A percentile compares a stretch with the other conserved stretches of the same genome.
phyloP scores from a whole-genome alignment of 2,329 filamentous ascomycete species.

The Westerdykella sp. region DNA sequence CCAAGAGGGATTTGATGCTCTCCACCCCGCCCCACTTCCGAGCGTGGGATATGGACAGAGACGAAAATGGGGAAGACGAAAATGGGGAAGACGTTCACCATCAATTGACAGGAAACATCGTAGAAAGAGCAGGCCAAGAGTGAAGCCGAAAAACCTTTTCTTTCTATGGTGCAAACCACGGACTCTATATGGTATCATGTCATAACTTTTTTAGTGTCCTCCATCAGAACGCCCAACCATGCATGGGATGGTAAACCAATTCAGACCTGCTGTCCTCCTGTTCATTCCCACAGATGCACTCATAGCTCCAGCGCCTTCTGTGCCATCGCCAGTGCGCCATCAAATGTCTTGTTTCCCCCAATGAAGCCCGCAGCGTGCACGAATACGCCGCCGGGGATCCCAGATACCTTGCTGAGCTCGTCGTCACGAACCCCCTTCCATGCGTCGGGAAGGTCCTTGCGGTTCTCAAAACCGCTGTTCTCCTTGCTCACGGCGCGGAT shows the following conservation, averaged over 20 bases:
- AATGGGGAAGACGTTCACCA: too few species aligned
- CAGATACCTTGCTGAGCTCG: slow-evolving; percentile 67
- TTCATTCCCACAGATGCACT: neutral
- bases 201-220: too few species aligned
- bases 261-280: neutral
- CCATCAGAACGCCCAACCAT: too few species aligned
- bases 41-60: too few species aligned
- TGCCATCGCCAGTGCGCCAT: slow-evolving; percentile 83
- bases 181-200: too few species aligned
- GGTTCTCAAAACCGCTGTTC: slow-evolving; percentile 82
- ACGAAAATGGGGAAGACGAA: too few species aligned
- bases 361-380: slow-evolving; percentile 95
- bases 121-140: too few species aligned
- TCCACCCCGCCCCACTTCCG: too few species aligned
- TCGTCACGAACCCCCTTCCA: slow-evolving; percentile 91
- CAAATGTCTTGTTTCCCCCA: slow-evolving; percentile 86
- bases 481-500: slow-evolving; percentile 85
- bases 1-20: too few species aligned
- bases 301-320: slow-evolving; percentile 57
- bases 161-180: too few species aligned
- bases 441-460: slow-evolving; percentile 81
- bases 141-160: too few species aligned
- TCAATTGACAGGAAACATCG: too few species aligned
- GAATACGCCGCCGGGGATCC: slow-evolving; percentile 73
- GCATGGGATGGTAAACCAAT: neutral